These are phyloP conservation scores for Cryphonectria radicalis DNA, from an alignment of 2,329 filamentous ascomycete genomes.

Conservation along the genomic window DNA sequence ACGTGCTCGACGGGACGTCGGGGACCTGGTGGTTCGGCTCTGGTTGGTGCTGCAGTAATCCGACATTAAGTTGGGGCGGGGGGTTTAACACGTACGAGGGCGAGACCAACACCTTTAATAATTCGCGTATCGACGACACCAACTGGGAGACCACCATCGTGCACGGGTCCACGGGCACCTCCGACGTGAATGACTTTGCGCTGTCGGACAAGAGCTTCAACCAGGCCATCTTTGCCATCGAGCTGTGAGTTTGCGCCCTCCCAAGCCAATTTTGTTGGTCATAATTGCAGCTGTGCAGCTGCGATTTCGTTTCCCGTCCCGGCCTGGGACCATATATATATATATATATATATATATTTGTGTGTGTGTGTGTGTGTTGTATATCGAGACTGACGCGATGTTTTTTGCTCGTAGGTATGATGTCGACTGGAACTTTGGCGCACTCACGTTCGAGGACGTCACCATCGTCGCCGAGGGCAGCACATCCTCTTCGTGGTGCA, in stretches of 20 bases:
- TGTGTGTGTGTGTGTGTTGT: not conserved
- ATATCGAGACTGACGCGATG: not conserved
- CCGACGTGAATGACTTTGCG: slow-evolving; percentile 41
- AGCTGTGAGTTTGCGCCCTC: slow-evolving; percentile 38
- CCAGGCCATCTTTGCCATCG: slow-evolving; percentile 47
- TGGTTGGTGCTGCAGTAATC: slow-evolving; percentile 48
- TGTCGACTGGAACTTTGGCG: slow-evolving; percentile 46
- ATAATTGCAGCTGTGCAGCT: too few species aligned
- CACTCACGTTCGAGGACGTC: slow-evolving; percentile 47
- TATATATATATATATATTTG: too few species aligned
- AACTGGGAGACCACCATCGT: slow-evolving; percentile 43
- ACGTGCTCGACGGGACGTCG: slow-evolving; percentile 45
- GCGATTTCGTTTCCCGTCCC: not conserved
- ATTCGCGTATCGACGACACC: slow-evolving; percentile 35
- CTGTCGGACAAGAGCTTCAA: slow-evolving; percentile 41
- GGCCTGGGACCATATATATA: not conserved
- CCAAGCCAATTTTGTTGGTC: too few species aligned
- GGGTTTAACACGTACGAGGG: slow-evolving; percentile 43
- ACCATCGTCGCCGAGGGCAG: slow-evolving; percentile 48
- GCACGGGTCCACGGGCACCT: slow-evolving; percentile 37
- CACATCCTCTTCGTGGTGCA: slow-evolving; percentile 40
- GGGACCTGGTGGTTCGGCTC: slow-evolving; percentile 48
- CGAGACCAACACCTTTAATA: slow-evolving; percentile 41
- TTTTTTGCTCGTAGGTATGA: slow-evolving; percentile 33
- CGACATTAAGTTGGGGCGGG: slow-evolving; percentile 43